Conservation (phyloP, 129 eudicot genomes). For the Glebionis coronaria region DNA sequence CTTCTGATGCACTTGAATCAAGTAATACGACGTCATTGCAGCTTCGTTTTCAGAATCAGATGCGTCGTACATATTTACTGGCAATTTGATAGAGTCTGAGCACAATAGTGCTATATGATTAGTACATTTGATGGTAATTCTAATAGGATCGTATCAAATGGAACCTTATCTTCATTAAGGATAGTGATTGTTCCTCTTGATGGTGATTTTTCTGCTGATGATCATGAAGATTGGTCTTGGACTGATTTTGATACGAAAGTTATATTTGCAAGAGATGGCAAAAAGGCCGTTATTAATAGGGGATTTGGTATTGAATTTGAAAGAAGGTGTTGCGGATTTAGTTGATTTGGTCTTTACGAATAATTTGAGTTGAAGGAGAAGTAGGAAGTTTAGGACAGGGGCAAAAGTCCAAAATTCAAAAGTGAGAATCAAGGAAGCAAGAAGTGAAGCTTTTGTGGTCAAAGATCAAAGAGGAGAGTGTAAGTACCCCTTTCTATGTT, state of each 20-base stretch:
- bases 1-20: constrained; percentile 28
- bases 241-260: constrained; percentile 41
- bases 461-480: constrained; percentile 92
- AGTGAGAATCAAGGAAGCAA: constrained; percentile 63
- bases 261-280: constrained; percentile 66
- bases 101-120: constrained; percentile 35
- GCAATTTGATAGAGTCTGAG: constrained; percentile 44
- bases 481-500: constrained; percentile 36
- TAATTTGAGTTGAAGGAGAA: constrained; percentile 86
- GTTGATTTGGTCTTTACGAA: constrained; percentile 60
- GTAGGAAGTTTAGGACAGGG: constrained; percentile 77
- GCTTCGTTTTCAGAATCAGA: constrained; percentile 44
- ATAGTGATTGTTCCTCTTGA: constrained; percentile 59
- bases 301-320: constrained; percentile 42
- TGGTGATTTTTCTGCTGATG: constrained; percentile 63
- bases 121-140: constrained; percentile 39
- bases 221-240: constrained; percentile 60
- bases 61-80: constrained; percentile 55
- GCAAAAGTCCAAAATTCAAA: constrained; percentile 47
- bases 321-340: constrained; percentile 56
- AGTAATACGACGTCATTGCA: constrained; percentile 39
- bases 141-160: constrained; percentile 33
- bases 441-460: constrained; percentile 64
- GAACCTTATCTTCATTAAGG: constrained; percentile 56
- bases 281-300: constrained; percentile 79